Base-by-base conservation (phyloP, 805 yeast species). In the Sugiyamaella lignohabitans region DNA sequence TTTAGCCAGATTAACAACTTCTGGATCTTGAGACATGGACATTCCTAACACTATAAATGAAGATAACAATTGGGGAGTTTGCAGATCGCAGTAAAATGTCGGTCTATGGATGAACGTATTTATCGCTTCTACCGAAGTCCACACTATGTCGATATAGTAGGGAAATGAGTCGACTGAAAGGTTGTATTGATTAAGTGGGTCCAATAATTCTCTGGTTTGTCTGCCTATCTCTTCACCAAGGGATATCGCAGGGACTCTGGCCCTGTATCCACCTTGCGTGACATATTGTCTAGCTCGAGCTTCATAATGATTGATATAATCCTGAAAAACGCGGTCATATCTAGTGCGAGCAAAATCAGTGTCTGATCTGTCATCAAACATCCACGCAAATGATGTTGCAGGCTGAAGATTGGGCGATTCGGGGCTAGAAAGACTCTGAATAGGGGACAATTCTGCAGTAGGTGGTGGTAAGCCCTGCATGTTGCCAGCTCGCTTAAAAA, bases 41-140 rank as follows among this genome's bases (percentile, higher is more conserved):
- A 62, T 55, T 2, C 67, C 66, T n/a, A 63, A 24, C 14, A 59
- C 40, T 6, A 56, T 53, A 47, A 64, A 37, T 10, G 55, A 56
- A 2, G 59, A 59, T 42, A 63, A 47, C 35, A 63, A 47, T 20
- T 58, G 51, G 0, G 58, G 53, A 35, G 58, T 55, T 16, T 54
- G 47, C 1, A 34, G 27, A 37, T 59, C 55, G 3, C 59, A 55
- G 20, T 56, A 55, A 47, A 59, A 62, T 3, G 63, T 53, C 3
- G 63, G 59, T 16, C 56, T 42, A 50, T 63, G 66, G 6, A 64
- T 46, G 27, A 59, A 48, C 38, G 46, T 37, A 30, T 45, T 35
- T 10, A 63, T 48, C 5, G 57, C 49, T 2, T 43, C 53, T 2
- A 56, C 57, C 8, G 46, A 40, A 8, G 42, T 16, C 65, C 63